A percentile compares a stretch with the other conserved stretches of the same genome.
Evolutionary conservation across 1,284 basidiomycete species (phyloP).

Genomic region (Apiotrichum sp.): DNA sequence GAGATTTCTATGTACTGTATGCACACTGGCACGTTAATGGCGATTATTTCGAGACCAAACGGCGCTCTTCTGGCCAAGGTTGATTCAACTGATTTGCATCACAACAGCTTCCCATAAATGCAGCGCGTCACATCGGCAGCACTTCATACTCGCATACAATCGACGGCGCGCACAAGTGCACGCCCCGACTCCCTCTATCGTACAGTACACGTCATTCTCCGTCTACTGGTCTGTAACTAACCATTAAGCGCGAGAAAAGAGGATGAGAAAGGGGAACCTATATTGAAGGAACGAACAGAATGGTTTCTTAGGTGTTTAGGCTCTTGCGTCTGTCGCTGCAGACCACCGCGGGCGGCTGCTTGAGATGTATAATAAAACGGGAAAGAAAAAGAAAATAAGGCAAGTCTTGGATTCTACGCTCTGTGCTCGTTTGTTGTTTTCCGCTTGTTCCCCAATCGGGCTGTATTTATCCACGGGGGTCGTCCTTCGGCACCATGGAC

Average conservation of each 20-base stretch:
- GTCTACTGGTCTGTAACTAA: neutral
- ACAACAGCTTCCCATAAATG: no score
- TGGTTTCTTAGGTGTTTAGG: neutral
- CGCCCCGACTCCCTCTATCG: neutral
- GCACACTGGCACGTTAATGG: no score
- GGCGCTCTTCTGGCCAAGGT: no score
- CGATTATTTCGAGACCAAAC: no score
- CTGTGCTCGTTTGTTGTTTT: slow-evolving; percentile 9
- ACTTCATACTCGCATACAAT: neutral
- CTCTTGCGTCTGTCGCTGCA: neutral
- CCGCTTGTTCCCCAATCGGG: neutral
- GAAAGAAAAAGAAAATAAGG: neutral
- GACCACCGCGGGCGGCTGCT: neutral
- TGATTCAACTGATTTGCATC: no score
- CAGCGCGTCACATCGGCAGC: neutral
- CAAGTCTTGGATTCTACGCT: slow-evolving; percentile 14
- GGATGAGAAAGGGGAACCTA: neutral
- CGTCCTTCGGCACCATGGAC: slow-evolving; percentile 42
- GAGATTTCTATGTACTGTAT: no score
- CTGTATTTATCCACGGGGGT: slow-evolving; percentile 8
- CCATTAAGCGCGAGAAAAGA: neutral
- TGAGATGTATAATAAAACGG: neutral
- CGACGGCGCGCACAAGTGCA: neutral
- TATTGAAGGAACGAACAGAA: neutral
- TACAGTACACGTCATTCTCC: slow-evolving; percentile 3